Evolutionary conservation across 1,284 basidiomycete genomes (phyloP).

Genomic region (Rhodofomes roseus): DNA sequence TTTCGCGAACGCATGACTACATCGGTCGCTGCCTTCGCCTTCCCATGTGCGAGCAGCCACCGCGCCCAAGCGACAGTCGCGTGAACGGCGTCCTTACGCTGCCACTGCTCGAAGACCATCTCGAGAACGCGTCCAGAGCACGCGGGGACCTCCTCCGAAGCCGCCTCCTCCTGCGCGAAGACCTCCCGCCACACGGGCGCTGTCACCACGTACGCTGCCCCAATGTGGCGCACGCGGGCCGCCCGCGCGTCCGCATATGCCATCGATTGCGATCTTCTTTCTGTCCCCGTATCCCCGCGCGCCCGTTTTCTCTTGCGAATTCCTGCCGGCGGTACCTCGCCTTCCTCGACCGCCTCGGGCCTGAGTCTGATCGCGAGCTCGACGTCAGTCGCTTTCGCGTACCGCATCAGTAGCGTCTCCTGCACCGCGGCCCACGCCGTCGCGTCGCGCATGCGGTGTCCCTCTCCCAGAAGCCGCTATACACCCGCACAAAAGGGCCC

Average conservation of each 20-base stretch:
- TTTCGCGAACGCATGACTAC: conserved; percentile 21
- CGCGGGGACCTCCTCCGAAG: neutral
- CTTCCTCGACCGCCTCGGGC: neutral
- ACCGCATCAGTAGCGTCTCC: conserved; percentile 44
- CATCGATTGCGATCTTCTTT: neutral
- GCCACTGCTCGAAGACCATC: conserved; percentile 42
- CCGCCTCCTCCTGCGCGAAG: conserved; percentile 31
- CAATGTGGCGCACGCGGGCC: conserved; percentile 38
- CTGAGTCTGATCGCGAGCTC: conserved; percentile 8
- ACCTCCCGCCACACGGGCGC: conserved; percentile 41
- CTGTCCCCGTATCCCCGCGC: neutral
- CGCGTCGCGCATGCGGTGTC: conserved; percentile 39
- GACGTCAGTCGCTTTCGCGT: conserved; percentile 26
- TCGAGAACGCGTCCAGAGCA: conserved; percentile 26
- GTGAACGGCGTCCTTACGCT: conserved; percentile 30
- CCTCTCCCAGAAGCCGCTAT: conserved; percentile 46
- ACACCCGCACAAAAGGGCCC: neutral
- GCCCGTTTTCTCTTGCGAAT: conserved; percentile 12
- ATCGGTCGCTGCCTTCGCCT: conserved; percentile 27
- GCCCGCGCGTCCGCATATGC: conserved; percentile 22
- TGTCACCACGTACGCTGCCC: conserved; percentile 38
- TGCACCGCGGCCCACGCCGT: conserved; percentile 37
- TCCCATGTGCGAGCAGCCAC: conserved; percentile 40
- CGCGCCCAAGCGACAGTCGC: conserved; percentile 43
- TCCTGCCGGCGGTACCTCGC: neutral